Conservation (phyloP, 2,329 filamentous ascomycete species). For the Aspergillus hortae region DNA sequence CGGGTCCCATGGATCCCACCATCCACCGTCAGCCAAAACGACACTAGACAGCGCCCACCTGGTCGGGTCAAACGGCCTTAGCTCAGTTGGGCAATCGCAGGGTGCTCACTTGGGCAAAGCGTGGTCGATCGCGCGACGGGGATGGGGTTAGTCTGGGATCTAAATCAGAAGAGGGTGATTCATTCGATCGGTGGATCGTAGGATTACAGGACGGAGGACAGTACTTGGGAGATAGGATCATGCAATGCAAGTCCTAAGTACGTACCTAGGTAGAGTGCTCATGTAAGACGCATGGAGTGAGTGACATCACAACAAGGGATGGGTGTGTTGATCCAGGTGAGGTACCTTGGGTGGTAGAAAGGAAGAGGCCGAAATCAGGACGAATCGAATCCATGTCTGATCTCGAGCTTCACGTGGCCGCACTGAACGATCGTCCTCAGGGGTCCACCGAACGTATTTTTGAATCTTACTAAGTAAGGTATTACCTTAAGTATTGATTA, state of each 20-base stretch:
- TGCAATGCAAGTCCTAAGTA: no score
- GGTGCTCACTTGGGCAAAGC: background rate
- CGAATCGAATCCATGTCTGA: constrained; percentile 10
- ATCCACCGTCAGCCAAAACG: background rate
- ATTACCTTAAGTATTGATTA: background rate
- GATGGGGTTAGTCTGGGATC: background rate
- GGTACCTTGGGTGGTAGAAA: no score
- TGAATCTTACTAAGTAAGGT: no score
- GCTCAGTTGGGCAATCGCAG: background rate
- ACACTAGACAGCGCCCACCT: no score
- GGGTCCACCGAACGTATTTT: constrained; percentile 16
- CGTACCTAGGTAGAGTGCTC: no score
- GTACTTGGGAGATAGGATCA: no score
- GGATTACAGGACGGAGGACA: no score
- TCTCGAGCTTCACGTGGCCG: constrained; percentile 23
- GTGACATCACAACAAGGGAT: background rate
- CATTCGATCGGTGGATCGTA: no score
- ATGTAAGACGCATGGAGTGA: no score
- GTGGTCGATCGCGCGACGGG: background rate
- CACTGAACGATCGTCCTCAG: constrained; percentile 21
- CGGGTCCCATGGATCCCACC: no score
- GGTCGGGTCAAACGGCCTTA: background rate
- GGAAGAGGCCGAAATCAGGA: constrained; percentile 1
- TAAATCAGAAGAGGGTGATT: background rate
- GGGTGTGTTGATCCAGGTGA: background rate